Percentiles rank a stretch among this genome's conserved stretches.
These are phyloP conservation scores for Entophlyctis luteolus DNA, from an alignment of 192 early-diverging fungal genomes.

Conservation along the genomic window DNA sequence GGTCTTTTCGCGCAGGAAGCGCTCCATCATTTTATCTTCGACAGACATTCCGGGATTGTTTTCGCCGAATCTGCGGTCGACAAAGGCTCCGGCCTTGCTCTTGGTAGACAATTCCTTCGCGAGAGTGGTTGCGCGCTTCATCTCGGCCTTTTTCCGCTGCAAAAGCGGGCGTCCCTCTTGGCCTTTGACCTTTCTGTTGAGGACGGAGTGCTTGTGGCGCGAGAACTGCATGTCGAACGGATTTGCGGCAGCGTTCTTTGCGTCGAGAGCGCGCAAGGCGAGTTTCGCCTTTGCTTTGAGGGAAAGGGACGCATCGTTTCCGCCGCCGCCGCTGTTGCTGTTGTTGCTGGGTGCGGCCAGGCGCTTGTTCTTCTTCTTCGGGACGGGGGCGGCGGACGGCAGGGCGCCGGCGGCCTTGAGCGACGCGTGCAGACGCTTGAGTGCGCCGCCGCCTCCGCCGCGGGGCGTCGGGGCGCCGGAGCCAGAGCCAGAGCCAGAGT, in stretches of 20 bases:
- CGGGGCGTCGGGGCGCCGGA: not conserved
- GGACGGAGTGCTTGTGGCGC: slow-evolving; percentile 74
- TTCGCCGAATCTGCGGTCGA: slow-evolving; percentile 95
- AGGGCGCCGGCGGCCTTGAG: slow-evolving; percentile 76
- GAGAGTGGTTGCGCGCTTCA: slow-evolving; percentile 82
- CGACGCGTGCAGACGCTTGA: slow-evolving; percentile 76
- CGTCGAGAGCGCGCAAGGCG: slow-evolving; percentile 15
- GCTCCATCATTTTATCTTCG: slow-evolving; percentile 93
- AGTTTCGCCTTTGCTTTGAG: slow-evolving; percentile 30
- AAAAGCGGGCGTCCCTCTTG: slow-evolving; percentile 73
- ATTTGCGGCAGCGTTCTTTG: slow-evolving; percentile 38
- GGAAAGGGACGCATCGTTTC: too few relatives aligned
- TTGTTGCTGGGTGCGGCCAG: too few relatives aligned
- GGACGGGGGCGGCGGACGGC: slow-evolving; percentile 45
- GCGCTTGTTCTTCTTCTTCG: slow-evolving; percentile 43
- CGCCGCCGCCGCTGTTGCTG: slow-evolving; percentile 50
- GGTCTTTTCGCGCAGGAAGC: slow-evolving; percentile 83
- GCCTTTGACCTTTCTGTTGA: slow-evolving; percentile 79
- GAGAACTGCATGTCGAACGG: slow-evolving; percentile 88
- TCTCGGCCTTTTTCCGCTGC: slow-evolving; percentile 76
- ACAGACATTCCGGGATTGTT: slow-evolving; percentile 76
- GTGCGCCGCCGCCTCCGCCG: slow-evolving; percentile 56
- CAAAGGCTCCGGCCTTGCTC: slow-evolving; percentile 67
- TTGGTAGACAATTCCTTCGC: slow-evolving; percentile 69
- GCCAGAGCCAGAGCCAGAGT: too few relatives aligned